These are phyloP conservation scores for Stachybotrys chartarum DNA, from an alignment of 2,329 filamentous ascomycete genomes.

Conservation along the genomic window DNA sequence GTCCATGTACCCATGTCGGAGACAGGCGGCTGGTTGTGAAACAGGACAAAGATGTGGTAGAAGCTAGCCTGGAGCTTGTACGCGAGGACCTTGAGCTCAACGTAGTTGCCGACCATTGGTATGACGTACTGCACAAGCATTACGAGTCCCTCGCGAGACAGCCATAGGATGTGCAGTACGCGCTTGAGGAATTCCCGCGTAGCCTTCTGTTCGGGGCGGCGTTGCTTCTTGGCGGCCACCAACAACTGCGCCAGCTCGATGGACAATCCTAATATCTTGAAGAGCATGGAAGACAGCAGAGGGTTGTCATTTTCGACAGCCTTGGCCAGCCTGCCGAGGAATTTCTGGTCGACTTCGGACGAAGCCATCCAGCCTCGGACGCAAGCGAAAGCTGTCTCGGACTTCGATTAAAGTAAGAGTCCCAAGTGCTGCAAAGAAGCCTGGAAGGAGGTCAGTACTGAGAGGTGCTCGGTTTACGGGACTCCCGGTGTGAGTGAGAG, in stretches of 20 bases:
- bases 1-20: conserved; percentile 50
- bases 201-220: conserved; percentile 70
- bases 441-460: background rate
- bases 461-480: background rate
- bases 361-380: conserved; percentile 67
- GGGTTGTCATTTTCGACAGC: conserved; percentile 71
- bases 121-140: conserved; percentile 85
- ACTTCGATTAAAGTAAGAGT: background rate
- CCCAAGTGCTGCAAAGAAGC: background rate
- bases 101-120: conserved; percentile 71
- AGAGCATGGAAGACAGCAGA: conserved; percentile 73
- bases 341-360: conserved; percentile 96
- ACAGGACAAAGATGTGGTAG: conserved; percentile 93
- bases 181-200: conserved; percentile 75
- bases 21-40: conserved; percentile 83
- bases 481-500: background rate
- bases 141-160: conserved; percentile 82
- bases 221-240: conserved; percentile 73
- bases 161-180: conserved; percentile 87
- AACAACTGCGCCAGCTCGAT: conserved; percentile 82
- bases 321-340: conserved; percentile 81
- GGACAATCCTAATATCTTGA: conserved; percentile 85
- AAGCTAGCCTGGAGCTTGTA: conserved; percentile 92
- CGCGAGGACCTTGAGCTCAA: conserved; percentile 80
- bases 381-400: background rate